phyloP scores from a whole-genome alignment of 495 filamentous ascomycete genomes.

The Penicillium macrosclerotiorum region DNA sequence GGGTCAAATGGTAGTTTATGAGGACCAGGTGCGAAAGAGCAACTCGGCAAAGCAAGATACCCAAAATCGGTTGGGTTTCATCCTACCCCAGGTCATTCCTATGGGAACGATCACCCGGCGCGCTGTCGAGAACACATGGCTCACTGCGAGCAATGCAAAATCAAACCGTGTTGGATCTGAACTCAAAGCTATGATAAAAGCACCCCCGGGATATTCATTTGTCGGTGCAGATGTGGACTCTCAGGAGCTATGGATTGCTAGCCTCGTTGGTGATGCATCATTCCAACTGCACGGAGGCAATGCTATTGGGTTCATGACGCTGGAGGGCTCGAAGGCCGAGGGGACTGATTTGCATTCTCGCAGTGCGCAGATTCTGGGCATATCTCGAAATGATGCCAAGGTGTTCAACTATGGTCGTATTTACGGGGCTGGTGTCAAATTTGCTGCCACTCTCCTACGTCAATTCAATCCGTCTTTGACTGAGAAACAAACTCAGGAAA shows the following conservation, averaged over 20 bases:
- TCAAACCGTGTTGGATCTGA: constrained; percentile 93
- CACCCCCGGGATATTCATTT: constrained; percentile 86
- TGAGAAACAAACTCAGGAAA: constrained; percentile 70
- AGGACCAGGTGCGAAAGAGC: constrained; percentile 51
- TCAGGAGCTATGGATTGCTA: constrained; percentile 98
- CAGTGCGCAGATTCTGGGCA: constrained; percentile 87
- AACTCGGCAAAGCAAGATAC: constrained; percentile 9
- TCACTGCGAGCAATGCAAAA: constrained; percentile 97
- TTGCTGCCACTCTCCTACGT: constrained; percentile 81
- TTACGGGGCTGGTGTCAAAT: constrained; percentile 92
- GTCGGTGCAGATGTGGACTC: constrained; percentile 98
- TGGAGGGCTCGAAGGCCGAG: constrained; percentile 90
- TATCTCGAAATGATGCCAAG: constrained; percentile 92
- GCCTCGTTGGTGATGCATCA: constrained; percentile 88
- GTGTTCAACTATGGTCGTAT: constrained; percentile 99
- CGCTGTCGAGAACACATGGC: constrained; percentile 96
- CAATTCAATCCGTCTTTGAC: constrained; percentile 87
- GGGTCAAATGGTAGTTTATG: constrained; percentile 90
- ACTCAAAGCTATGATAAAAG: constrained; percentile 93
- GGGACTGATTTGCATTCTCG: constrained; percentile 95
- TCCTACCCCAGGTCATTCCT: constrained; percentile 97
- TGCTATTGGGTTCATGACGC: constrained; percentile 97
- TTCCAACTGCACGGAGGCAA: constrained; percentile 94
- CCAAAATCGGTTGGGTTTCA: constrained; percentile 64
- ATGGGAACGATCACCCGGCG: constrained; percentile 98